Conservation (phyloP, 495 filamentous ascomycete species). For the Xylaria cubensis region DNA sequence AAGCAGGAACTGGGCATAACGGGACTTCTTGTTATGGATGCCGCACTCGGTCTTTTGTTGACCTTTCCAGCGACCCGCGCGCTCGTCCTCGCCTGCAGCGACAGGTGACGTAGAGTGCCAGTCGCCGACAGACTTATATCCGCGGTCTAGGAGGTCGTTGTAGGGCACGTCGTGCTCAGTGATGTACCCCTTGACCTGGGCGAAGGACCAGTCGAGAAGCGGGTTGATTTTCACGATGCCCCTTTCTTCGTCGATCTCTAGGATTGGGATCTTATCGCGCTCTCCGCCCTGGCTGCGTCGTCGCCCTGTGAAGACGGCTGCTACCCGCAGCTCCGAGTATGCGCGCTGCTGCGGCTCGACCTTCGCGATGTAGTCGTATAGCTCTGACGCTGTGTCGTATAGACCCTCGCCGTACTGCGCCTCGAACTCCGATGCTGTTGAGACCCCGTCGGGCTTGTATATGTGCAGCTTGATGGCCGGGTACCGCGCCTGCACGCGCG, state of each 20-base stretch:
- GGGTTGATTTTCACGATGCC: slow-evolving; percentile 98
- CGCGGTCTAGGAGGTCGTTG: slow-evolving; percentile 85
- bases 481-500: slow-evolving; percentile 77
- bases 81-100: slow-evolving; percentile 89
- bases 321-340: slow-evolving; percentile 85
- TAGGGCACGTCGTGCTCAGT: slow-evolving; percentile 87
- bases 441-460: slow-evolving; percentile 80
- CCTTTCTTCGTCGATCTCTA: slow-evolving; percentile 86
- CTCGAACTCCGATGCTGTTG: slow-evolving; percentile 77
- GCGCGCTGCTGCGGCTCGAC: slow-evolving; percentile 95
- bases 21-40: slow-evolving; percentile 94
- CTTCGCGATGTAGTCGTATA: slow-evolving; percentile 97
- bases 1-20: slow-evolving; percentile 84
- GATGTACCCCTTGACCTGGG: slow-evolving; percentile 87
- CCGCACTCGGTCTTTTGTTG: slow-evolving; percentile 95
- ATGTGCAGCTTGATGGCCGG: slow-evolving; percentile 80
- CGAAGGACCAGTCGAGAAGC: slow-evolving; percentile 94
- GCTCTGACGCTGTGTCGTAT: slow-evolving; percentile 84
- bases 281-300: slow-evolving; percentile 92
- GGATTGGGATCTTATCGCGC: slow-evolving; percentile 83
- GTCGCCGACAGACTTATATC: slow-evolving; percentile 97
- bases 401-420: slow-evolving; percentile 79
- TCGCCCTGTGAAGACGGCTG: slow-evolving; percentile 93
- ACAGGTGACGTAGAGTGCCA: slow-evolving; percentile 97
- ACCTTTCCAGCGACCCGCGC: slow-evolving; percentile 97